Evolutionary conservation across 768 basidiomycete species (phyloP).

Genomic region (Ramaria sp.): DNA sequence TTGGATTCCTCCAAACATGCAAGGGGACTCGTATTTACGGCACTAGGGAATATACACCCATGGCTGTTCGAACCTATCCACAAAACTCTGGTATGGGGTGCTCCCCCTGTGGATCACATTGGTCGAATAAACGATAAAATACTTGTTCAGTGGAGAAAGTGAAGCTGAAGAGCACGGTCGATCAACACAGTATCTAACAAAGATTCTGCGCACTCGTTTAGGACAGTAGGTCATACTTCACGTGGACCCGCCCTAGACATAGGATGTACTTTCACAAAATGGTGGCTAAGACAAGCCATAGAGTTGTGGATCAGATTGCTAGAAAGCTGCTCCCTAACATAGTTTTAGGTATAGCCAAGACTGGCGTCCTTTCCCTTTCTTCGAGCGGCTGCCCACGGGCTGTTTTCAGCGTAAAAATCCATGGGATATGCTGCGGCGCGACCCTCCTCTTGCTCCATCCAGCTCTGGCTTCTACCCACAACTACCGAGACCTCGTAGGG

Average conservation of each 20-base stretch:
- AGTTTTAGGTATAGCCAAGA: background rate
- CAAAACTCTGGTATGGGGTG: slow-evolving; percentile 64
- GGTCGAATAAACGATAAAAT: slow-evolving; percentile 33
- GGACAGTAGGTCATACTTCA: background rate
- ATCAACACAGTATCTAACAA: too few species aligned
- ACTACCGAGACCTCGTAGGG: slow-evolving; percentile 92
- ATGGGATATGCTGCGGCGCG: slow-evolving; percentile 67
- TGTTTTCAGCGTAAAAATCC: slow-evolving; percentile 89
- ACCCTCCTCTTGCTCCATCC: slow-evolving; percentile 38
- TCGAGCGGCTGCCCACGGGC: slow-evolving; percentile 65
- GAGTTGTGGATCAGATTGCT: too few species aligned
- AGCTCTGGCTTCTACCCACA: slow-evolving; percentile 54
- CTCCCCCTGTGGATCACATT: slow-evolving; percentile 54
- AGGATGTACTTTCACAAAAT: background rate
- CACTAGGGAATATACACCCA: slow-evolving; percentile 34
- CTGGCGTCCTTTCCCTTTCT: slow-evolving; percentile 28
- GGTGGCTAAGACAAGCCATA: too few species aligned
- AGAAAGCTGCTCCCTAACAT: too few species aligned
- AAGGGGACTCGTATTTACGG: slow-evolving; percentile 34
- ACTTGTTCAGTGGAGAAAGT: background rate
- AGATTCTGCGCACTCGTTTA: too few species aligned
- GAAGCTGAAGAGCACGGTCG: too few species aligned
- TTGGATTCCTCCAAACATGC: slow-evolving; percentile 4
- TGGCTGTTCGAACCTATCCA: slow-evolving; percentile 44
- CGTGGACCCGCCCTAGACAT: background rate